Conservation (phyloP, 495 filamentous ascomycete species). For the Chaetomium tenue region DNA sequence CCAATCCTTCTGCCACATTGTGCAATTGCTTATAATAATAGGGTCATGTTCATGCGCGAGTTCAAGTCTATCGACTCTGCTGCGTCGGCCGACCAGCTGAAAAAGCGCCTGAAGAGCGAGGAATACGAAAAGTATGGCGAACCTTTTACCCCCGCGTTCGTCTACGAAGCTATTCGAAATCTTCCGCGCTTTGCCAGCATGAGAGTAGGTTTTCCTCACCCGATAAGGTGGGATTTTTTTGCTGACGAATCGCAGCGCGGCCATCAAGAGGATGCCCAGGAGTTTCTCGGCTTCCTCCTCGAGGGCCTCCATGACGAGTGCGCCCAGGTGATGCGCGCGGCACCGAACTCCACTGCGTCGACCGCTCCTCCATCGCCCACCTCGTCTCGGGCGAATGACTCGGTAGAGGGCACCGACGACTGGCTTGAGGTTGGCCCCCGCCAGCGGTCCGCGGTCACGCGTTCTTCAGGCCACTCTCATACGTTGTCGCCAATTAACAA, state of each 20-base stretch:
- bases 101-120: slow-evolving; percentile 67
- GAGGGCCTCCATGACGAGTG: slow-evolving; percentile 95
- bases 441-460: slow-evolving; percentile 81
- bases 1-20: neutral
- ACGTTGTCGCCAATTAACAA: slow-evolving; percentile 82
- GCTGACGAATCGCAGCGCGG: slow-evolving; percentile 59
- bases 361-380: slow-evolving; percentile 42
- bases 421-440: slow-evolving; percentile 95
- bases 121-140: slow-evolving; percentile 91
- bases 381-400: slow-evolving; percentile 39
- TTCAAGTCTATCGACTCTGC: slow-evolving; percentile 83
- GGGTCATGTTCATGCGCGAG: slow-evolving; percentile 95
- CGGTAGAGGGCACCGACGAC: slow-evolving; percentile 52
- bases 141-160: slow-evolving; percentile 87
- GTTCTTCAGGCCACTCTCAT: slow-evolving; percentile 73
- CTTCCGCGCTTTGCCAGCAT: slow-evolving; percentile 87
- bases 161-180: slow-evolving; percentile 86
- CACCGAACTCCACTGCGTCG: slow-evolving; percentile 41
- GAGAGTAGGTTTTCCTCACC: slow-evolving; percentile 56
- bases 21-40: slow-evolving; percentile 37
- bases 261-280: slow-evolving; percentile 97
- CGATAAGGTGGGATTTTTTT: neutral
- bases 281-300: slow-evolving; percentile 91
- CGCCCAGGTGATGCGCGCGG: slow-evolving; percentile 65
- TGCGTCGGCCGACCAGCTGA: slow-evolving; percentile 68